A percentile compares a stretch with the other conserved stretches of the same genome.
Conservation (phyloP, 2,329 filamentous ascomycete species). For the Fusarium virguliforme region DNA sequence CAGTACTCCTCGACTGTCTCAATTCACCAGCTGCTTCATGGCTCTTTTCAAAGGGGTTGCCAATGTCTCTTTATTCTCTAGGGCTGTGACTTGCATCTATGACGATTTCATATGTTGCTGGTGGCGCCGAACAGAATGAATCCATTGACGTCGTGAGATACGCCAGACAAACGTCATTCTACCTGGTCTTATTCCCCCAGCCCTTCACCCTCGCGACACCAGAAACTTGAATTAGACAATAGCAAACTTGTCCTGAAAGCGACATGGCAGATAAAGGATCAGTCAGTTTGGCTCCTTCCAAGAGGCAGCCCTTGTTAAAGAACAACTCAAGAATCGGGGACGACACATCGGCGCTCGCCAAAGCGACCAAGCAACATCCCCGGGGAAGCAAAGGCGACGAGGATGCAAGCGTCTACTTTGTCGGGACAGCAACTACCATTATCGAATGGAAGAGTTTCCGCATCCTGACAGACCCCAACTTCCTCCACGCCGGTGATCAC, state of each 20-base stretch:
- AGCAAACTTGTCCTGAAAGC: background rate
- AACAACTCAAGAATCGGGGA: conserved; percentile 19
- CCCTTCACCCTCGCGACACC: background rate
- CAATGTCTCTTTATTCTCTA: no score
- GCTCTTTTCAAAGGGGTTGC: no score
- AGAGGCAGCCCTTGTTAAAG: conserved; percentile 36
- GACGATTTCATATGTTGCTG: background rate
- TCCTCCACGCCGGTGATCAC: conserved; percentile 76
- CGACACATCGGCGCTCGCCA: conserved; percentile 25
- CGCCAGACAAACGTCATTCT: conserved; percentile 5
- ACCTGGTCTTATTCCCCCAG: background rate
- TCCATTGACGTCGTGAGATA: background rate
- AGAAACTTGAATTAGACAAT: background rate
- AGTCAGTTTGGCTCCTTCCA: conserved; percentile 21
- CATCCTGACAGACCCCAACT: conserved; percentile 74
- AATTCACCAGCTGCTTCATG: no score
- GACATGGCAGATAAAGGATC: conserved; percentile 34
- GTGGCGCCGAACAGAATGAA: background rate
- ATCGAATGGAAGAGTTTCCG: conserved; percentile 69
- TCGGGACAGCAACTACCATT: conserved; percentile 71
- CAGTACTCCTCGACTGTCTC: no score
- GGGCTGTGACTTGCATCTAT: background rate
- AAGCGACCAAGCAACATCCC: conserved; percentile 38
- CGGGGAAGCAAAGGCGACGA: conserved; percentile 30
- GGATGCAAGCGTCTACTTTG: conserved; percentile 64